Percentiles rank a stretch among this genome's conserved stretches.
phyloP scores from a whole-genome alignment of 805 yeast genomes.

The Metschnikowia colocasiae region DNA sequence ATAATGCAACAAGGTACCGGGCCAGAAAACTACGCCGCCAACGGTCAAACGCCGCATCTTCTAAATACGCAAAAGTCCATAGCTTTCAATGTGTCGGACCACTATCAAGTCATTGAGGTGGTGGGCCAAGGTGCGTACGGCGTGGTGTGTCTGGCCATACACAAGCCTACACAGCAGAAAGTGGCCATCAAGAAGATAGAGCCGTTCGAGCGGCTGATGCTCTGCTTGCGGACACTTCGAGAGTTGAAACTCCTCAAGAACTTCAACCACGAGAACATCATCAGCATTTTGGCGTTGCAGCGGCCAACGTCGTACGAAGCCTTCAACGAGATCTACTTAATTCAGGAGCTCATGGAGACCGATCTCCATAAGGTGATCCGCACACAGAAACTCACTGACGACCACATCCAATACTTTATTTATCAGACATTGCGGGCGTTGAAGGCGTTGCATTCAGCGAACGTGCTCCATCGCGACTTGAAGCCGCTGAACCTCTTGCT shows the following conservation, averaged over 20 bases:
- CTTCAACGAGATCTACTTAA: slow-evolving; percentile 83
- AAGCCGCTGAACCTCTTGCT: slow-evolving; percentile 85
- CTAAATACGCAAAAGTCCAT: slow-evolving; percentile 26
- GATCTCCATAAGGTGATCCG: slow-evolving; percentile 79
- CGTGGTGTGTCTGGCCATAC: slow-evolving; percentile 84
- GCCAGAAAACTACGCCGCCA: background rate
- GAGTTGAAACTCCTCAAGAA: slow-evolving; percentile 86
- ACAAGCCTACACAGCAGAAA: slow-evolving; percentile 76
- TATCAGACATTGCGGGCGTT: slow-evolving; percentile 89
- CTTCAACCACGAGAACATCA: slow-evolving; percentile 91
- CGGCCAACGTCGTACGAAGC: slow-evolving; percentile 71
- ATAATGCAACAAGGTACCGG: slow-evolving; percentile 4
- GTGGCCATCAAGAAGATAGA: slow-evolving; percentile 96
- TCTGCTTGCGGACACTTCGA: slow-evolving; percentile 82
- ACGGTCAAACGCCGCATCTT: background rate
- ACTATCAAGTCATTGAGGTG: slow-evolving; percentile 78
- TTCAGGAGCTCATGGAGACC: slow-evolving; percentile 86
- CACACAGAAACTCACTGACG: slow-evolving; percentile 81
- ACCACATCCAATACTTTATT: slow-evolving; percentile 89
- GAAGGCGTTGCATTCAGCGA: slow-evolving; percentile 89
- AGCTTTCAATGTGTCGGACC: slow-evolving; percentile 81
- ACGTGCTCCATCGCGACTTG: slow-evolving; percentile 87
- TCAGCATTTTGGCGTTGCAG: slow-evolving; percentile 84
- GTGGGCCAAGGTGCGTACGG: slow-evolving; percentile 98
- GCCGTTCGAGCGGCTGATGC: slow-evolving; percentile 86